Base-by-base conservation (phyloP, 306 rosid genomes). In the Cotoneaster glaucophyllus region DNA sequence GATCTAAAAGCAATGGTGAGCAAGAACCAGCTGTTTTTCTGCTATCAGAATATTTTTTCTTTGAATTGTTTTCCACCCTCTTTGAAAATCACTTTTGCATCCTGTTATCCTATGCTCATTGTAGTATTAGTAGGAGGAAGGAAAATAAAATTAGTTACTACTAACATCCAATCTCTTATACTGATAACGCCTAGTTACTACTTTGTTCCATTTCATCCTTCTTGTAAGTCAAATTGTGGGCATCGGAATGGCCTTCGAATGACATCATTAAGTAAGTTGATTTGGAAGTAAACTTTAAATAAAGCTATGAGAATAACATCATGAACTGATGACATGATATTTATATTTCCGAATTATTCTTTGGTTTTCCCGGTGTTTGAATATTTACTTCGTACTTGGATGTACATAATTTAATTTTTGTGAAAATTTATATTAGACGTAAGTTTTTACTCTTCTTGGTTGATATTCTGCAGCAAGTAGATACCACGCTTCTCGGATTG, bases 1-100 rank as follows among this genome's bases (percentile, higher is more conserved):
- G 85, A 85, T 77, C 84, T 91, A 77, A 88, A 84, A 82, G 84
- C 87, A 80, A 91, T 94, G 98, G 98, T 91, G 82, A 85, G 77
- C 72, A 75, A 74, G 71, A 45, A 71, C 56, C 19, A 67, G 59
- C n/a, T 8, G 24, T 65, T 41, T 11, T 25, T 45, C 21, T 52
- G 64, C 63, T 67, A 62, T 10, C 17, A 19, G 19, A 44, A 37
- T 37, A 37, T 37, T 37, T 37, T 37, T 37, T 37, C 39, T 37
- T 37, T 37, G 41, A 13, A 32, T 5, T n/a, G 8, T n/a, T 56
- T 26, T 39, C 19, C 14, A 34, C 21, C 70, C 62, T 4, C 17
- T 14, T 71, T 37, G 21, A 73, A 57, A 22, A 5, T 73, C 18
- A 17, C 14, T 24, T 73, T 44, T 18, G 45, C 18, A 17, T 41